These are phyloP conservation scores for Nyctanthes arbortristis DNA, from an alignment of 257 asterid species.

Conservation along the genomic window DNA sequence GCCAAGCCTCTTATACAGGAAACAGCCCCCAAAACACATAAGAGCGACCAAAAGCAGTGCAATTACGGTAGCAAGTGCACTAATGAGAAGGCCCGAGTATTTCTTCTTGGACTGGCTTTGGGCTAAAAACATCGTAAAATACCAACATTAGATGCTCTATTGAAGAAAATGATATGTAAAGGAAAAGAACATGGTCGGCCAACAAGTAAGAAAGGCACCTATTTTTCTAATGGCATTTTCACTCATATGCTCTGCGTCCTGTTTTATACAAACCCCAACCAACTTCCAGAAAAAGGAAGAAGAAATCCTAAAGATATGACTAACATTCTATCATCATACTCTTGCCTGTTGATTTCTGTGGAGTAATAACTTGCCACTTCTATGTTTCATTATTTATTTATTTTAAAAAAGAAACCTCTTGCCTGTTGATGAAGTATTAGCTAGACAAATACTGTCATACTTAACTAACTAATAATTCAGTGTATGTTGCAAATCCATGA, in stretches of 20 bases:
- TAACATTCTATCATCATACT: not conserved
- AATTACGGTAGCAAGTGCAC: conserved; percentile 93
- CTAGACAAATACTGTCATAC: not conserved
- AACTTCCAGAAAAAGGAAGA: not conserved
- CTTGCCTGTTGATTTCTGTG: not conserved
- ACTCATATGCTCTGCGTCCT: not conserved
- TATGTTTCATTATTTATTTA: too few relatives aligned
- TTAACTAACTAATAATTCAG: not conserved
- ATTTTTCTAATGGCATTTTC: not conserved
- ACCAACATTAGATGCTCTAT: conserved; percentile 5
- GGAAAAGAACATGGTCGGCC: not conserved
- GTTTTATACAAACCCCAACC: not conserved
- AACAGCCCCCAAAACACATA: conserved; percentile 97
- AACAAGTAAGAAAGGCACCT: not conserved
- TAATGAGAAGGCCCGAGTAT: conserved; percentile 74
- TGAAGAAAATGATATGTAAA: not conserved
- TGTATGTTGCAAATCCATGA: too few relatives aligned
- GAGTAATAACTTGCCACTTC: too few relatives aligned
- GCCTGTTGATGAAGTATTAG: too few relatives aligned
- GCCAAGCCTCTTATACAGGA: conserved; percentile 78
- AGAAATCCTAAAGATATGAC: conserved; percentile 4
- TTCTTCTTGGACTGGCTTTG: conserved; percentile 66
- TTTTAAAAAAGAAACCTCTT: too few relatives aligned
- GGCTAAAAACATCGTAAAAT: conserved; percentile 40
- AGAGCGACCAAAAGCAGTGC: conserved; percentile 90